Base-by-base conservation (phyloP, 2,329 filamentous ascomycete genomes). In the Lojkania enalia region DNA sequence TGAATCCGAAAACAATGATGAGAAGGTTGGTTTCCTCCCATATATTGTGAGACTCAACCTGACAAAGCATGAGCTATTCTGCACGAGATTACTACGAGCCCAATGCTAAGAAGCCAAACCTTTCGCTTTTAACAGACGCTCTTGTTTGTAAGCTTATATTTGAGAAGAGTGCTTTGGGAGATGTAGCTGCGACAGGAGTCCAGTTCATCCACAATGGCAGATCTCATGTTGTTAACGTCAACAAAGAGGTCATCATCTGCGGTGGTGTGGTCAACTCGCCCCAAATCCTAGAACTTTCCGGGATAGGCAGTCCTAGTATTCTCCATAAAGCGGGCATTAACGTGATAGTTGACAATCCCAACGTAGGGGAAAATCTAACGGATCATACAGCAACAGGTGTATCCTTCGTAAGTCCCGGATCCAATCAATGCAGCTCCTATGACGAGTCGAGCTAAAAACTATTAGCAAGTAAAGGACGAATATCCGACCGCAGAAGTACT, bases 101-200 rank as follows among this genome's bases (percentile, higher is more conserved):
- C n/a, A 66, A 66, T 33, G 51, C 58, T 1, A 31, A 50, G 1
- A 67, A 76, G 6, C 54, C 64, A 2, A 81, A 81, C 48, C 57
- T 81, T 2, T 60, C 67, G n/a, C 58, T 80, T 1, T 57, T 80
- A 4, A 75, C 74, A 1, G 70, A 78, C 29, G 74, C 76, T 3
- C 54, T 72, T 21, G 74, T 78, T 14, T 48, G 72, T 35, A 61
- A 77, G 46, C 61, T 84, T 49, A 50, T 77, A 27, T 57, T 79
- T 21, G 63, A 76, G 20, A 73, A 68, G 12, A 67, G 64, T 6
- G 64, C 36, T 16, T 65, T 61, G 4, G 60, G 54, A 2, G 74
- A 76, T 5, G 77, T 76, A 12, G 69, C 64, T 11, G 63, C 63
- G 2, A 64, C 58, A 3, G 58, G 59, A 3, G 61, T 66, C 1